Percentiles rank a stretch among this genome's conserved stretches.
These are phyloP conservation scores for Thyridium curvatum DNA, from an alignment of 2,329 filamentous ascomycete species.

Conservation along the genomic window DNA sequence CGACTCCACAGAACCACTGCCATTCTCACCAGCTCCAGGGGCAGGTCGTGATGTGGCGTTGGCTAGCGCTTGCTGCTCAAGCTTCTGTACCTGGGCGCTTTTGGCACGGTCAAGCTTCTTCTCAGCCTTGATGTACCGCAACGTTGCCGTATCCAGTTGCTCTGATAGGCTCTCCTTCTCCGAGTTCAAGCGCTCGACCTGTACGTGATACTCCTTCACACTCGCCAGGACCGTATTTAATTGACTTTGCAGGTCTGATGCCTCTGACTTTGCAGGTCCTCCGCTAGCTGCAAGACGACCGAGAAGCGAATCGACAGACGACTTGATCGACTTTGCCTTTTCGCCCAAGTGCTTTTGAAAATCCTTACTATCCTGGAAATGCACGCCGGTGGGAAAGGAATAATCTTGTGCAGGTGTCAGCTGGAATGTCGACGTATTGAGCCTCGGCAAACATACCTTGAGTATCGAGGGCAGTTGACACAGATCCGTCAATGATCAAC, in stretches of 20 bases:
- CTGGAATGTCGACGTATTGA: constrained; percentile 13
- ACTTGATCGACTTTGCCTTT: constrained; percentile 70
- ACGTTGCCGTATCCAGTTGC: constrained; percentile 79
- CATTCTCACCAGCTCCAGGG: constrained; percentile 40
- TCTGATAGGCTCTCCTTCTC: constrained; percentile 84
- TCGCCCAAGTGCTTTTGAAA: constrained; percentile 78
- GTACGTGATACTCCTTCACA: constrained; percentile 75
- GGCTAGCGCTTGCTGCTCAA: constrained; percentile 82
- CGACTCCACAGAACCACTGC: constrained; percentile 28
- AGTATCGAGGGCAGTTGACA: constrained; percentile 34
- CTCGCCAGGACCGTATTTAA: constrained; percentile 69
- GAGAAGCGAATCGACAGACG: constrained; percentile 66
- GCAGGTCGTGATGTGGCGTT: constrained; percentile 47
- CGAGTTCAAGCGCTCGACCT: constrained; percentile 65
- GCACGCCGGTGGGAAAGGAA: constrained; percentile 50
- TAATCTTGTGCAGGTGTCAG: constrained; percentile 33
- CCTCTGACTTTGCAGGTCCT: constrained; percentile 57
- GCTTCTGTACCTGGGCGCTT: constrained; percentile 82
- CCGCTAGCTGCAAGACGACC: constrained; percentile 43
- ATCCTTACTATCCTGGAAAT: constrained; percentile 58
- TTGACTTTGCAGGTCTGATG: constrained; percentile 66
- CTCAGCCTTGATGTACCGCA: constrained; percentile 91
- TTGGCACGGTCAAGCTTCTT: constrained; percentile 87
- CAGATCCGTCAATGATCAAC: constrained; percentile 45
- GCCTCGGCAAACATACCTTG: constrained; percentile 26